These are phyloP conservation scores for Macroventuria anomochaeta DNA, from an alignment of 2,329 filamentous ascomycete genomes.

Conservation along the genomic window DNA sequence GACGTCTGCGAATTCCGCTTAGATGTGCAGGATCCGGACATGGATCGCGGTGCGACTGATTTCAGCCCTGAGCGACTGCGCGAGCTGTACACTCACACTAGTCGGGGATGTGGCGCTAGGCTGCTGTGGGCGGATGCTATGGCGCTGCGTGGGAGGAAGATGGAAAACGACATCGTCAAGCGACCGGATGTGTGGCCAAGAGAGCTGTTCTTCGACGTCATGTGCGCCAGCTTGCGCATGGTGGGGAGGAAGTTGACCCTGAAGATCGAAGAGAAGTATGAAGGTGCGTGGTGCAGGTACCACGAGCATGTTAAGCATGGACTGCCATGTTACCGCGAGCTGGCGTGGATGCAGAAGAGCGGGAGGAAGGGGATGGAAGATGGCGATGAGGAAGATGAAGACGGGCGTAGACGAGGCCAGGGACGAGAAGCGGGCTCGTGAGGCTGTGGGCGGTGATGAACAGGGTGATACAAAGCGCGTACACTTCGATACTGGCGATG, in stretches of 20 bases:
- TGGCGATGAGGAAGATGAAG: neutral
- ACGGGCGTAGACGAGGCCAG: neutral
- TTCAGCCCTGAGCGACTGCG: slow-evolving; percentile 24
- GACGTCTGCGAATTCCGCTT: slow-evolving; percentile 17
- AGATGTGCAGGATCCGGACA: slow-evolving; percentile 17
- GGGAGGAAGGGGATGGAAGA: neutral
- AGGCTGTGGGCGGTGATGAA: neutral
- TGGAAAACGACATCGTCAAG: slow-evolving; percentile 12
- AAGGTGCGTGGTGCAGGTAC: slow-evolving; percentile 44
- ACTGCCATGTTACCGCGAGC: slow-evolving; percentile 30
- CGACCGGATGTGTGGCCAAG: neutral
- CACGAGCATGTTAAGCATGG: slow-evolving; percentile 37
- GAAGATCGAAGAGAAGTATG: slow-evolving; percentile 38
- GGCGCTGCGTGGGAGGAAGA: slow-evolving; percentile 30
- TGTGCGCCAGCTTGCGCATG: slow-evolving; percentile 35
- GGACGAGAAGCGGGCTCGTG: neutral
- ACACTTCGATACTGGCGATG: slow-evolving; percentile 3
- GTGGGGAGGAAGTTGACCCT: slow-evolving; percentile 34
- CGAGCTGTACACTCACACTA: slow-evolving; percentile 33
- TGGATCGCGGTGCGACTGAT: slow-evolving; percentile 19
- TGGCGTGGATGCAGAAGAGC: slow-evolving; percentile 1
- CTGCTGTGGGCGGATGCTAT: slow-evolving; percentile 44
- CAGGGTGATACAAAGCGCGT: neutral
- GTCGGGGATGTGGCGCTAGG: slow-evolving; percentile 29
- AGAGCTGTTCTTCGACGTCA: slow-evolving; percentile 33